phyloP scores from a whole-genome alignment of 2,329 filamentous ascomycete species.

The Alternaria brassicicola region DNA sequence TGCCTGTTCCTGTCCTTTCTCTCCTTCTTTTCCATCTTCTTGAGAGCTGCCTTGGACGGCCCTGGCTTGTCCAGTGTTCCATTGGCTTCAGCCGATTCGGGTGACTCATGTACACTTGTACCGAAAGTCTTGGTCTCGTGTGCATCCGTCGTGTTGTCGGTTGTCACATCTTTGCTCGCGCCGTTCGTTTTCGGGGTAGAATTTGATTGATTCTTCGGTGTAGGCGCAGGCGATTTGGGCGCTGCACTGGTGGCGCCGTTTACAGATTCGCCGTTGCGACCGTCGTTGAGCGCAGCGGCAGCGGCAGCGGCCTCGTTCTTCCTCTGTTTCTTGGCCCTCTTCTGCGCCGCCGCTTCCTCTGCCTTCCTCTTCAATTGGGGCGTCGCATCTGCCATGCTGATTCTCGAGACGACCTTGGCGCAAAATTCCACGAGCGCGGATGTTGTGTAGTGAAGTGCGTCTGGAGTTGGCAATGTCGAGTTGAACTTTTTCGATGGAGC shows the following conservation, averaged over 20 bases:
- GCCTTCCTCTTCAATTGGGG: conserved; percentile 41
- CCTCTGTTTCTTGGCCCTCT: conserved; percentile 38
- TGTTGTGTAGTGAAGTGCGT: conserved; percentile 4
- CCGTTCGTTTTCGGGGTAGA: conserved; percentile 19
- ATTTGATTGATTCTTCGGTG: conserved; percentile 17
- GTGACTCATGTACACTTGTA: conserved; percentile 10
- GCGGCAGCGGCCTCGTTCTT: conserved; percentile 26
- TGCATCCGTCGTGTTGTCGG: conserved; percentile 10
- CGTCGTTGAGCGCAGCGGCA: conserved; percentile 13
- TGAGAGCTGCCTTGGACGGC: conserved; percentile 11
- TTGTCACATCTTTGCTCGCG: conserved; percentile 13
- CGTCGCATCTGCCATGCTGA: conserved; percentile 34
- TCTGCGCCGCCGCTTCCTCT: conserved; percentile 35
- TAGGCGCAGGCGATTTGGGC: conserved; percentile 20
- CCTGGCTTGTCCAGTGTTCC: conserved; percentile 2
- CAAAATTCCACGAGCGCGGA: conserved; percentile 1
- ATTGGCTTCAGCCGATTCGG: background rate
- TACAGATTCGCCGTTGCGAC: conserved; percentile 22
- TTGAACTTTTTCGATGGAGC: conserved; percentile 28
- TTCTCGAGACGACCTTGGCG: background rate
- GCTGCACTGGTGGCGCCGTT: conserved; percentile 20
- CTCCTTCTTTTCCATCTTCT: conserved; percentile 15
- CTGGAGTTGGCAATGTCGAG: background rate
- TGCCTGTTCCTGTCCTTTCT: conserved; percentile 17
- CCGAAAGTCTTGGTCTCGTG: too few relatives aligned